Conservation (phyloP, 257 asterid genomes). For the Knoxia roxburghii region DNA sequence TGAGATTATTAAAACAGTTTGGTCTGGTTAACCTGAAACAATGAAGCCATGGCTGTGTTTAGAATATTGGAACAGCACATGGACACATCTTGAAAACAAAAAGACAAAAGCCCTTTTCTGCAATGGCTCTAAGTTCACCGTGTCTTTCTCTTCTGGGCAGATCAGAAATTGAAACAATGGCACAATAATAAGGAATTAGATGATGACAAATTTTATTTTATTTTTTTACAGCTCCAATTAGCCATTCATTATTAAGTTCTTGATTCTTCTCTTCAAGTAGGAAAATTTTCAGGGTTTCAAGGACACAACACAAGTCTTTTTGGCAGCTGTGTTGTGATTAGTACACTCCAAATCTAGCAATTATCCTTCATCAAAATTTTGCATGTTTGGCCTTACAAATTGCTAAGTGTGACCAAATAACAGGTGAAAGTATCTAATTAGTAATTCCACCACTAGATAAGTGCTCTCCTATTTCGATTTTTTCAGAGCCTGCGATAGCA, state of each 20-base stretch:
- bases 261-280: slow-evolving; percentile 1
- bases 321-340: not conserved
- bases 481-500: too few species aligned
- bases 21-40: slow-evolving; percentile 62
- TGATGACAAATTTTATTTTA: slow-evolving; percentile 7
- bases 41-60: slow-evolving; percentile 27
- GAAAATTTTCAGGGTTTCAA: not conserved
- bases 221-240: slow-evolving; percentile 4
- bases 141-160: not conserved
- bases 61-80: slow-evolving; percentile 49
- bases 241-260: slow-evolving; percentile 8
- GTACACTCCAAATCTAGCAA: slow-evolving; percentile 6
- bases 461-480: too few species aligned
- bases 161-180: not conserved
- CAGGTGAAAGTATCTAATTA: too few species aligned
- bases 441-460: too few species aligned
- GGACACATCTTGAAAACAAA: slow-evolving; percentile 41
- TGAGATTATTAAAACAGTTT: slow-evolving; percentile 38
- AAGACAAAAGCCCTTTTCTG: slow-evolving; percentile 37
- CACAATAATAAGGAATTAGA: too few species aligned
- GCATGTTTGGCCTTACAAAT: not conserved
- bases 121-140: slow-evolving; percentile 8
- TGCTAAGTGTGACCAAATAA: too few species aligned
- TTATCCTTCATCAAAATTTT: not conserved
- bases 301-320: slow-evolving; percentile 13